Conservation (phyloP, 2,329 filamentous ascomycete species). For the Aspergillus calidoustus region DNA sequence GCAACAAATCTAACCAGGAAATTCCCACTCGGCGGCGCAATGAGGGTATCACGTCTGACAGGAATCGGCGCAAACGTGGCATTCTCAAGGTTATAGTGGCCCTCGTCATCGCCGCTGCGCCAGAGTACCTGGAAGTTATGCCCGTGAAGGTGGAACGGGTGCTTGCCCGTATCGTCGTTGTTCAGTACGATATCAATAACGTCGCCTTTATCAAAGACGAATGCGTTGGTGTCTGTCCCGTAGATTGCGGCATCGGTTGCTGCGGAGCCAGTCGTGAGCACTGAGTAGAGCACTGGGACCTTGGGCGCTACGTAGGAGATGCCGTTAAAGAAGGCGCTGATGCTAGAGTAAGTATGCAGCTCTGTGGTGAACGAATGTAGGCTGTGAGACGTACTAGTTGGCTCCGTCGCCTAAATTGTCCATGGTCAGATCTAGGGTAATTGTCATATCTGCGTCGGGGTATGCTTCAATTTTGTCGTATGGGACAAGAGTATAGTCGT, state of each 20-base stretch:
- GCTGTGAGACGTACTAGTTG: conserved; percentile 36
- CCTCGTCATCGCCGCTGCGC: conserved; percentile 61
- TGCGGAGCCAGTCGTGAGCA: conserved; percentile 34
- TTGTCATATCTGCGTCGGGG: conserved; percentile 60
- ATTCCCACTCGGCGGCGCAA: conserved; percentile 68
- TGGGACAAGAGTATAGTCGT: conserved; percentile 74
- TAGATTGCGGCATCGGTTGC: conserved; percentile 66
- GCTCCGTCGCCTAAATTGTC: conserved; percentile 46
- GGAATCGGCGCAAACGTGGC: conserved; percentile 58
- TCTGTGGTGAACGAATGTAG: background rate
- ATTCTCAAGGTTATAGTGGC: conserved; percentile 47
- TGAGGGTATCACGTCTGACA: conserved; percentile 70
- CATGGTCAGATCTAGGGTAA: conserved; percentile 74
- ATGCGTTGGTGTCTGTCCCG: conserved; percentile 65
- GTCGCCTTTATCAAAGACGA: conserved; percentile 43
- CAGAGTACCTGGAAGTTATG: conserved; percentile 71
- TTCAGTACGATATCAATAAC: conserved; percentile 51
- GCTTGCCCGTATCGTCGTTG: conserved; percentile 48
- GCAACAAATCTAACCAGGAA: conserved; percentile 62
- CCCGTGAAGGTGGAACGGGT: conserved; percentile 59
- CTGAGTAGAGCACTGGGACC: conserved; percentile 33
- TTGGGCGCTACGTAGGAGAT: conserved; percentile 32
- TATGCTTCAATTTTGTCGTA: conserved; percentile 67
- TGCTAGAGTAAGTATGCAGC: background rate
- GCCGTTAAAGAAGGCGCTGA: conserved; percentile 29